Evolutionary conservation across 352 stramenopile species (phyloP), one percentile per base, ranked within the genome.

Genomic region (Lagenidium giganteum): DNA sequence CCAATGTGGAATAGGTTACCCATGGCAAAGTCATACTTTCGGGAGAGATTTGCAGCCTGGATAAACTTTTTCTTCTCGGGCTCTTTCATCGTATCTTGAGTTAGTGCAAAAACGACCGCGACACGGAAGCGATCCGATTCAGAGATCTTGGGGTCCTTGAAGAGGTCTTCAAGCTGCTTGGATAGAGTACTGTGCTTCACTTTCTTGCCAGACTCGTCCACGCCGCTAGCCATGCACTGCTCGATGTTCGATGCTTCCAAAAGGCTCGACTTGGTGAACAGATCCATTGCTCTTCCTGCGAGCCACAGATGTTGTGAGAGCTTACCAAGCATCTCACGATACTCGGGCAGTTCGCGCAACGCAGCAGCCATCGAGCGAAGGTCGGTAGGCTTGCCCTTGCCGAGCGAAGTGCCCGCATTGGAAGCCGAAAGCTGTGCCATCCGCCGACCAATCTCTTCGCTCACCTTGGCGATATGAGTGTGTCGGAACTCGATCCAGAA

Each of bases 401-500:
- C 72, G 5, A 97, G 46, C 0, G 81, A 85, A 11, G 70, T 70
- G 11, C 86, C 91, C 1, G 87, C 81, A 40, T 79, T 95, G 0
- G 87, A 96, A 24, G 64, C 49, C 0, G 78, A 88, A 14, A 93
- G 57, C 13, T 78, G 65, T 0, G 67, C 55, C 75, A 93, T 91
- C 8, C 76, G 73, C 39, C 81, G 78, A 8, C 78, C 68, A 22
- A 93, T 93, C 42, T 89, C 74, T 26, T 80, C 71, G 26, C 76
- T 90, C 37, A 93, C 81, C 52, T 87, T 77, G 3, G 92, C 95
- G 57, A 98, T 98, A 52, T 99, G 95, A 29, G 95, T 93, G 61
- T 97, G 93, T 29, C 93, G 78, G 39, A 98, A 87, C 60, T 99
- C 94, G 4, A 97, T 82, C 87, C 87, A 99, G 25, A 98, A 74